These are phyloP conservation scores for Phialophora verrucosa DNA, from an alignment of 2,329 filamentous ascomycete species.

Conservation along the genomic window DNA sequence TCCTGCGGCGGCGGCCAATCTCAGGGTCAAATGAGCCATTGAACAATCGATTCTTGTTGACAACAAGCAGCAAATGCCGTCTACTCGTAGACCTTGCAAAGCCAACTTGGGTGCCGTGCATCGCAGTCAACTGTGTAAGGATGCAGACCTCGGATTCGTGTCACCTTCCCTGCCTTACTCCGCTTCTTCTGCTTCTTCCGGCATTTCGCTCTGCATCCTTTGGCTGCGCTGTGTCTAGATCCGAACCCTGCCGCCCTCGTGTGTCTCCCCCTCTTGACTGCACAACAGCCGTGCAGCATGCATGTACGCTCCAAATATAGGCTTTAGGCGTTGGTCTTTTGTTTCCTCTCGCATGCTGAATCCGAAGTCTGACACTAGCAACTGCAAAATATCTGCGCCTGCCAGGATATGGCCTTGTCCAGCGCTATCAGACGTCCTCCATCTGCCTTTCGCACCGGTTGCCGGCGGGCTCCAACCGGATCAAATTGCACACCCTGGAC, in stretches of 20 bases:
- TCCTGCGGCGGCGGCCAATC: background rate
- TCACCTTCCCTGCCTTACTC: constrained; percentile 5
- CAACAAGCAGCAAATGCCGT: background rate
- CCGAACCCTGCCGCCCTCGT: background rate
- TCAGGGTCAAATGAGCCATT: background rate
- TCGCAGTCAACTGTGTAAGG: background rate
- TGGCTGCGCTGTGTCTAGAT: background rate
- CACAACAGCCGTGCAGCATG: constrained; percentile 28
- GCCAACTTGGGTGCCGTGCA: background rate
- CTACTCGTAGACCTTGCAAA: background rate
- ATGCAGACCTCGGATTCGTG: background rate
- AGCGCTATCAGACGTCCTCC: background rate
- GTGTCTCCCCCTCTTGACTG: constrained; percentile 7
- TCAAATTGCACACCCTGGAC: background rate
- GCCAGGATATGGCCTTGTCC: background rate
- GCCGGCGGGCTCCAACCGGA: background rate
- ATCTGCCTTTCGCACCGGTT: background rate
- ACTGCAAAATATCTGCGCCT: background rate
- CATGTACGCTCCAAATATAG: constrained; percentile 16
- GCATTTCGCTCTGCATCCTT: background rate
- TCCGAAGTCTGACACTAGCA: background rate
- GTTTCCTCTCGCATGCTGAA: background rate
- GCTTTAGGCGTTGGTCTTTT: background rate
- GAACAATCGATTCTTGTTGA: background rate
- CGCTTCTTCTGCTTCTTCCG: background rate